Conservation (phyloP, 441 rosid genomes). For the Adansonia grandidieri region DNA sequence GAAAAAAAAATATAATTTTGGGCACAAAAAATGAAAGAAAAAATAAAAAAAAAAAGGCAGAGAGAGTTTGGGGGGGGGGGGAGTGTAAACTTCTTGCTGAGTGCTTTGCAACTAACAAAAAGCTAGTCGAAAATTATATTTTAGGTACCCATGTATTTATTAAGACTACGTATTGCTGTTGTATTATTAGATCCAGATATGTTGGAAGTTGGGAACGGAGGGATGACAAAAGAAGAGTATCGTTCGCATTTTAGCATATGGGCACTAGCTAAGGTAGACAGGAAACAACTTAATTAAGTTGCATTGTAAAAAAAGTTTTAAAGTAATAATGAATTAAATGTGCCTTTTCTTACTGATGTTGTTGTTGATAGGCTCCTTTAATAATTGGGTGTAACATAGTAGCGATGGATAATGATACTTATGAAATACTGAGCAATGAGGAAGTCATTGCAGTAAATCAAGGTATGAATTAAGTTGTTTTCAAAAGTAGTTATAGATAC, state of each 20-base stretch:
- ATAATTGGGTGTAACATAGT: constrained; percentile 56
- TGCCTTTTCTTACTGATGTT: background rate
- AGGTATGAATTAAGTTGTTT: constrained; percentile 28
- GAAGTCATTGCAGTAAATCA: constrained; percentile 60
- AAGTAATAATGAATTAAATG: background rate
- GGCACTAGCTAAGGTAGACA: constrained; percentile 53
- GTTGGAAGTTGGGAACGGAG: constrained; percentile 71
- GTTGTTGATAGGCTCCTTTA: constrained; percentile 49
- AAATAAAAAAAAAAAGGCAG: too few species aligned
- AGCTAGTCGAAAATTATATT: too few species aligned
- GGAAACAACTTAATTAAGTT: background rate
- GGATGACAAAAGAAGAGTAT: constrained; percentile 56
- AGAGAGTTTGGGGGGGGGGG: too few species aligned
- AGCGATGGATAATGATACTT: constrained; percentile 33
- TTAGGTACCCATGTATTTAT: too few species aligned
- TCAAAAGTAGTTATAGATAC: background rate
- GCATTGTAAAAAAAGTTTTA: background rate
- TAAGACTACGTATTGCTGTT: background rate
- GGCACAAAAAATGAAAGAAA: too few species aligned
- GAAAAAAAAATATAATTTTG: too few species aligned
- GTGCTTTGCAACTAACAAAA: too few species aligned
- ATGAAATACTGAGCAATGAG: constrained; percentile 40
- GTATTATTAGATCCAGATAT: constrained; percentile 34
- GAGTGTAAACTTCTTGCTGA: too few species aligned
- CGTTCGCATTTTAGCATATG: constrained; percentile 61